Base-by-base conservation (phyloP, 148 eudicot genomes). In the Nyssa sinensis region DNA sequence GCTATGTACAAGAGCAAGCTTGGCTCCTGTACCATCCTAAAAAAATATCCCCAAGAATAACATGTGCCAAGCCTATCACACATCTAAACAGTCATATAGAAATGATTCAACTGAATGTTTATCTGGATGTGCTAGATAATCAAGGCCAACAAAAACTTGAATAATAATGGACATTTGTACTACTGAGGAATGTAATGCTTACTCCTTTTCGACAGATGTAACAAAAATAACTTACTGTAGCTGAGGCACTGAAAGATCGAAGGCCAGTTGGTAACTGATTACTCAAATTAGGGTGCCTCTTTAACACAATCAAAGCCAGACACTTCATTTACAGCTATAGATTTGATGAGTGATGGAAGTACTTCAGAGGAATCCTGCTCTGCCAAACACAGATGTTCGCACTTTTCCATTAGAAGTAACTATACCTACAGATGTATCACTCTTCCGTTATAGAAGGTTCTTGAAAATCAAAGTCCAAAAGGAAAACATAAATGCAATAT, bases 291-390 rank as follows among this genome's bases (percentile, higher is more conserved):
- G 71, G 55, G 51, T 71, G 74, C 31, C 57, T n/a, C 84, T 27
- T 79, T 67, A 32, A 79, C 29, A 29, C 77, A 79, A 73, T 91
- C 96, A 80, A 91, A 93, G 7, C 85, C 92, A 25, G 70, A 75
- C 35, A 89, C 80, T 78, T 83, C 85, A 70, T 81, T 75, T 5
- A 83, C 79, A 24, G 81, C 27, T 16, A 86, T 88, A 28, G 55
- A 70, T 47, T 85, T 73, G 66, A 91, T 78, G 59, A 91, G 84
- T 1, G 93, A 39, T 66, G 98, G 98, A 66, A 86, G 25, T 16
- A 4, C 64, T 73, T 86, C 88, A 8, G 70, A 65, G 21, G 84
- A 61, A 34, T 67, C 72, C 28, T 73, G 70, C 53, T 66, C 76
- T 13, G 28, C 70, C 29, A 71, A 73, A 31, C 23, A 47, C 9